Base-by-base conservation (phyloP, 2,329 filamentous ascomycete species). In the Shiraia bambusicola region DNA sequence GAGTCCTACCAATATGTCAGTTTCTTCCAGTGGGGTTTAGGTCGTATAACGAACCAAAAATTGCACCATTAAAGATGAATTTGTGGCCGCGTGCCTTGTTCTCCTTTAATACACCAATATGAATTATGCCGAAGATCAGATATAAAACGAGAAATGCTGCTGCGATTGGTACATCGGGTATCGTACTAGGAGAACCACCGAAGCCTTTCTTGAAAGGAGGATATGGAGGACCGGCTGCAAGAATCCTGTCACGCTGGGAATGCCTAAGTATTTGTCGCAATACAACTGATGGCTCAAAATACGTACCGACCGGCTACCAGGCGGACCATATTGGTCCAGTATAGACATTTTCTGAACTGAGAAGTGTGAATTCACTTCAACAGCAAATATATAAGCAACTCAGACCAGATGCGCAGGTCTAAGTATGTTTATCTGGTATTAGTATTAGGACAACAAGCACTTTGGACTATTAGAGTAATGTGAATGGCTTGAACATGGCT, bases 91-190 rank as follows among this genome's bases (percentile, higher is more conserved):
- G 55, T 9, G 48, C 47, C 28, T 61, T 63, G 50, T 75, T 74
- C 16, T 48, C 50, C 41, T 69, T 66, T 27, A 74, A 61, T 13
- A 72, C 70, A 12, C 54, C 60, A 51, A 73, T 69, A 50, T 76
- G 69, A 7, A 63, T 56, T 6, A 64, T 47, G n/a, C 67, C 72
- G 26, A 66, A 65, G 16, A 60, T 33, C 14, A 73, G 50, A 50
- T 70, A 76, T 15, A 75, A 54, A 9, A 63, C 37, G 2, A 75
- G 59, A 42, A 75, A 72, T 28, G 72, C 58, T 1, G 64, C 55
- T 4, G 61, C 56, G 34, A 72, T 56, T 3, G 72, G 70, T 9
- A 76, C 58, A 52, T 76, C 73, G 31, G 63, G 63, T 40, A 63
- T 37, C 2, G 55, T 40, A 19, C 38, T 45, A n/a, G 65, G 65